Conservation (phyloP, 2,329 filamentous ascomycete species). For the Calonectria honghensis region DNA sequence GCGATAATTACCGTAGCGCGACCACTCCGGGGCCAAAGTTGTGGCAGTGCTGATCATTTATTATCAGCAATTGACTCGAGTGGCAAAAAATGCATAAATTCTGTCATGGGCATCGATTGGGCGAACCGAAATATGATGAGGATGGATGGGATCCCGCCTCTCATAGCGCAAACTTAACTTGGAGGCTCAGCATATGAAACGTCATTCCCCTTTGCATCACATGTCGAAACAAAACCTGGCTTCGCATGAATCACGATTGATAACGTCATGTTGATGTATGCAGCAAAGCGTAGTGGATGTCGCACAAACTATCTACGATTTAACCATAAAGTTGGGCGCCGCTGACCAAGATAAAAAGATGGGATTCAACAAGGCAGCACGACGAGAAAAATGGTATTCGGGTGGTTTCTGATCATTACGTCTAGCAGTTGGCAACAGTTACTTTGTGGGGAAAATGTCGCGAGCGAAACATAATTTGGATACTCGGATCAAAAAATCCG, state of each 20-base stretch:
- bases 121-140: neutral
- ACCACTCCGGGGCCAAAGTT: neutral
- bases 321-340: neutral
- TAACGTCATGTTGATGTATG: neutral
- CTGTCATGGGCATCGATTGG: neutral
- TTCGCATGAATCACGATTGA: neutral
- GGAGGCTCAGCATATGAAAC: neutral
- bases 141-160: neutral
- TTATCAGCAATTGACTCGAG: constrained; percentile 9
- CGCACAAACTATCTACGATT: neutral
- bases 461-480: neutral
- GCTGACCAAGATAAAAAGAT: neutral
- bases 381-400: neutral
- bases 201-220: constrained; percentile 3
- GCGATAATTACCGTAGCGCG: neutral
- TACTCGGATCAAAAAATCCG: neutral
- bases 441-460: neutral
- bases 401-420: neutral
- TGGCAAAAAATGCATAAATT: constrained; percentile 18
- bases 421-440: neutral
- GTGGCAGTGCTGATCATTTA: constrained; percentile 14
- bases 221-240: neutral
- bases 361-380: neutral
- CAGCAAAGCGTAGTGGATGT: neutral
- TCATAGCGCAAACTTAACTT: neutral